Percentiles rank a stretch among this genome's conserved stretches.
Conservation (phyloP, 441 rosid species). For the Gossypium laxum region DNA sequence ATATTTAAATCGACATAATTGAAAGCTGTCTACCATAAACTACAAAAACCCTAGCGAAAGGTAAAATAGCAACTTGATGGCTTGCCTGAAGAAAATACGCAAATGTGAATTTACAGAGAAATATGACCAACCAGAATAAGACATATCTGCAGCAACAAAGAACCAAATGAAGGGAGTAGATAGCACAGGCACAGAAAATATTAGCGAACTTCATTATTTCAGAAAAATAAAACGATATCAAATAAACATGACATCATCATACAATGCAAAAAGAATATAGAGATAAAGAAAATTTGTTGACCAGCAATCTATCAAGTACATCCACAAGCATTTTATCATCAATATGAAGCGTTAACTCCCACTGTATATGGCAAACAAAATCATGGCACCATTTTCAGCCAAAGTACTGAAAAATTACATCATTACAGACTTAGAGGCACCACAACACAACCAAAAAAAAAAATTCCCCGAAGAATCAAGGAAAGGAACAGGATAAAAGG, state of each 20-base stretch:
- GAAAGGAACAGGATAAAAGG: neutral
- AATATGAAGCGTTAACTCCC: neutral
- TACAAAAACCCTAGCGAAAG: conserved; percentile 8
- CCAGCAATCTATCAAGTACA: neutral
- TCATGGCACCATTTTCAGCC: neutral
- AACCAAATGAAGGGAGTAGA: conserved; percentile 1
- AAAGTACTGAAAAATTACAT: neutral
- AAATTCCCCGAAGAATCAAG: neutral
- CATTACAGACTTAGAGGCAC: neutral
- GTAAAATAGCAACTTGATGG: conserved; percentile 13
- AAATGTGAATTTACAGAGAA: conserved; percentile 77
- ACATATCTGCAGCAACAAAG: conserved; percentile 62
- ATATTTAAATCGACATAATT: neutral
- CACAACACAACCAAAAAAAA: neutral
- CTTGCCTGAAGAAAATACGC: conserved; percentile 98
- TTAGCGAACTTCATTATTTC: conserved; percentile 7
- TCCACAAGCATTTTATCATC: neutral
- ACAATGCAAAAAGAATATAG: conserved; percentile 5
- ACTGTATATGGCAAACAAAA: neutral
- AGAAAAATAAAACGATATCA: neutral
- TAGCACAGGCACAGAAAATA: conserved; percentile 1
- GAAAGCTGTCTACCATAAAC: neutral
- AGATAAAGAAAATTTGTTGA: neutral
- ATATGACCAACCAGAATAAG: conserved; percentile 79
- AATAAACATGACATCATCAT: neutral